Conservation (phyloP, 2,329 filamentous ascomycete genomes). For the Alternaria sp. region DNA sequence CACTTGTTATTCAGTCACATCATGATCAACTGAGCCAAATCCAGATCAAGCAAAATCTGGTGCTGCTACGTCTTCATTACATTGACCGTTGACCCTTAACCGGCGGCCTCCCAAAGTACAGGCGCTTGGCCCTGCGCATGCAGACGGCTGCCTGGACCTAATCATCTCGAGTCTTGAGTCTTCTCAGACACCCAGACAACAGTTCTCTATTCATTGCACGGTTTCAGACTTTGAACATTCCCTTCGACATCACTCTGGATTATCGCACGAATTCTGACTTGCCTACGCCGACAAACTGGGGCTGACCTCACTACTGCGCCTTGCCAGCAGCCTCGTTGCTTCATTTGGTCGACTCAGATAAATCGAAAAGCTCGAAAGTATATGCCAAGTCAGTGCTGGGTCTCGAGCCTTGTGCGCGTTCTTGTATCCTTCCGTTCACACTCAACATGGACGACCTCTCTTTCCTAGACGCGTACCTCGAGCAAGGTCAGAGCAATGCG, state of each 20-base stretch:
- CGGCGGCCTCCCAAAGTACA: constrained; percentile 1
- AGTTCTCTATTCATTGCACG: constrained; percentile 1
- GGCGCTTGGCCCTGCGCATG: constrained; percentile 10
- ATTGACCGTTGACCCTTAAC: constrained; percentile 1
- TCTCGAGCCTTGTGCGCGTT: neutral
- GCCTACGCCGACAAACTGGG: neutral
- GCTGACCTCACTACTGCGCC: constrained; percentile 16
- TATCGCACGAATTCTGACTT: neutral
- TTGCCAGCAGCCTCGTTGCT: constrained; percentile 3
- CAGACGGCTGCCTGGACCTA: constrained; percentile 25
- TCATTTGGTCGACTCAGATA: neutral
- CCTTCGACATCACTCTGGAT: neutral
- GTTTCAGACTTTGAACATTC: neutral
- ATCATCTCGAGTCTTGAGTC: constrained; percentile 11
- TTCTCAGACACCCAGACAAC: constrained; percentile 17
- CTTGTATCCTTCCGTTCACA: neutral
- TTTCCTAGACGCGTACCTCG: constrained; percentile 29
- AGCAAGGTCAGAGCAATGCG: constrained; percentile 29
- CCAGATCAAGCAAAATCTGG: neutral
- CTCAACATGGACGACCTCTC: constrained; percentile 34
- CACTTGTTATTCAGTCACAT: constrained; percentile 4
- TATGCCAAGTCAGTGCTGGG: neutral
- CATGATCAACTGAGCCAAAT: neutral
- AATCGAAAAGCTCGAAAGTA: neutral
- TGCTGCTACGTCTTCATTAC: neutral